These are phyloP conservation scores for Septoria linicola DNA, from an alignment of 2,329 filamentous ascomycete genomes.

Conservation along the genomic window DNA sequence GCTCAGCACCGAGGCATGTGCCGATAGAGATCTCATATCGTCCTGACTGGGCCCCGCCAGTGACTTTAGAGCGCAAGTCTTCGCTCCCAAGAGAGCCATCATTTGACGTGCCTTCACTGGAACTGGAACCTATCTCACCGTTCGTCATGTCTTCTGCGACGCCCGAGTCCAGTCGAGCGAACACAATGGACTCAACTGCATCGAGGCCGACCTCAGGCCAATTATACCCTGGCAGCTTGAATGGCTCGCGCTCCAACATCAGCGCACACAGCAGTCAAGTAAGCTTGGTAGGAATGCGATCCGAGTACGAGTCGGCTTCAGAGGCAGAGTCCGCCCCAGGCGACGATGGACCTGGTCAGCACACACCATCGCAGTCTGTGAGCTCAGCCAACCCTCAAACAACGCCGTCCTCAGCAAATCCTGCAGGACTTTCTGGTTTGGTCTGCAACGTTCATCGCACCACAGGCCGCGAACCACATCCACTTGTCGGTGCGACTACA, in stretches of 20 bases:
- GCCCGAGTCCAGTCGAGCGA: conserved; percentile 45
- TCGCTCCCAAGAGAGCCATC: conserved; percentile 23
- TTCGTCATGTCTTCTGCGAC: conserved; percentile 46
- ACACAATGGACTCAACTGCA: conserved; percentile 49
- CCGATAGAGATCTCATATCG: conserved; percentile 46
- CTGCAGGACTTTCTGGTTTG: conserved; percentile 64
- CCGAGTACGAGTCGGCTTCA: conserved; percentile 43
- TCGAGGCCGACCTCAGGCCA: conserved; percentile 47
- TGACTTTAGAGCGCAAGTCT: conserved; percentile 39
- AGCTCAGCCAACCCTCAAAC: conserved; percentile 20
- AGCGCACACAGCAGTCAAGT: conserved; percentile 49
- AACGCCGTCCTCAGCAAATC: conserved; percentile 40
- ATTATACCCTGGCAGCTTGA: conserved; percentile 39
- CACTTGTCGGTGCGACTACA: conserved; percentile 90
- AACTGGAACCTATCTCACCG: conserved; percentile 32
- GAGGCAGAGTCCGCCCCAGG: conserved; percentile 37
- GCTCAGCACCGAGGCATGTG: conserved; percentile 45
- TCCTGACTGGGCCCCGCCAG: conserved; percentile 45
- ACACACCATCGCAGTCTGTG: conserved; percentile 33
- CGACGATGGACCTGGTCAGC: conserved; percentile 31
- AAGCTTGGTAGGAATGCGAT: conserved; percentile 45
- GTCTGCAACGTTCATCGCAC: conserved; percentile 74
- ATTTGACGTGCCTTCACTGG: conserved; percentile 29
- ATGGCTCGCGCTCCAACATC: conserved; percentile 39
- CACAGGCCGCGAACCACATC: conserved; percentile 85